Conservation (phyloP, 2,329 filamentous ascomycete species). For the Colletotrichum brevisporum region DNA sequence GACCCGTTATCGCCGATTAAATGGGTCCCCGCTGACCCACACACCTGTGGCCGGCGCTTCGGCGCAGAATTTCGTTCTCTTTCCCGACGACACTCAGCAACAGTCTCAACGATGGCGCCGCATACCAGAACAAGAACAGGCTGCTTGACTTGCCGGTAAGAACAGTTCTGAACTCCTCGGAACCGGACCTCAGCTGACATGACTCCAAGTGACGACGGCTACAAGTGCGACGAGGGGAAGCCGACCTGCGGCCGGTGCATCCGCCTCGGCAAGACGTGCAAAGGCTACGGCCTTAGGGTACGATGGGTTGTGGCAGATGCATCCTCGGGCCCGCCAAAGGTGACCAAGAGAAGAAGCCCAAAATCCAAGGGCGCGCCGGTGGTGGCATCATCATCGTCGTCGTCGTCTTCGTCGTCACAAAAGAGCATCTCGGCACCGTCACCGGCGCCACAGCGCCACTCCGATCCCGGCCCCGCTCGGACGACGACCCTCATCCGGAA, state of each 20-base stretch:
- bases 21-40: background rate
- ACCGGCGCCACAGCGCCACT: background rate
- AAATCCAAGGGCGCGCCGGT: background rate
- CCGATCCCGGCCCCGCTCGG: background rate
- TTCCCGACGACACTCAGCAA: background rate
- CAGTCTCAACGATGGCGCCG: slow-evolving; percentile 7
- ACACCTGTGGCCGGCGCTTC: background rate
- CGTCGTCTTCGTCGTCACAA: background rate
- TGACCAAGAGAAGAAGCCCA: slow-evolving; percentile 1
- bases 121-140: slow-evolving; percentile 34
- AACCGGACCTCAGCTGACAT: fast-evolving
- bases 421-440: background rate
- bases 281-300: slow-evolving; percentile 49
- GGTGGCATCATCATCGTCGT: background rate
- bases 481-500: slow-evolving; percentile 18
- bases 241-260: slow-evolving; percentile 49
- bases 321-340: background rate
- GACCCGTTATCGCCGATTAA: background rate
- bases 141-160: slow-evolving; percentile 32
- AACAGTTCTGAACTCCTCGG: fast-evolving
- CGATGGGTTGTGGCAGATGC: slow-evolving; percentile 43
- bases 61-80: slow-evolving; percentile 7
- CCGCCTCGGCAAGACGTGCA: slow-evolving; percentile 48
- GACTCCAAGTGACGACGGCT: slow-evolving; percentile 48
- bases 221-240: slow-evolving; percentile 51